A percentile compares a stretch with the other conserved stretches of the same genome.
Conservation (phyloP, 1,284 basidiomycete genomes). For the Earliella scabrosa region DNA sequence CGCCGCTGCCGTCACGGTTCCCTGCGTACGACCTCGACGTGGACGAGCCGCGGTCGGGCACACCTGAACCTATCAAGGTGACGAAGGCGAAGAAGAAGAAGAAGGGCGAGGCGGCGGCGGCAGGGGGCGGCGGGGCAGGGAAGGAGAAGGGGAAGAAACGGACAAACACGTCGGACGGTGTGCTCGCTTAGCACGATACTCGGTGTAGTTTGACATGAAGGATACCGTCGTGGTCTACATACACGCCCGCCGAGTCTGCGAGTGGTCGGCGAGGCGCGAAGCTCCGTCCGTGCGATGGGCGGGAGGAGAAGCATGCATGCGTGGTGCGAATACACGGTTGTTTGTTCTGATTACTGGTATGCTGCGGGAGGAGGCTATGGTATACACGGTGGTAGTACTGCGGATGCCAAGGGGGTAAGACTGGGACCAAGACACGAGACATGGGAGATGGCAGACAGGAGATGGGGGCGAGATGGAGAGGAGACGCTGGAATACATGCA, state of each 20-base stretch:
- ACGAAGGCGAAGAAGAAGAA: slow-evolving; percentile 72
- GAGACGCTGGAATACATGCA: slow-evolving; percentile 27
- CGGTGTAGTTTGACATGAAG: no score
- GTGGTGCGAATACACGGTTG: background rate
- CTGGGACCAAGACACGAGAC: slow-evolving; percentile 10
- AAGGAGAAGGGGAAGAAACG: slow-evolving; percentile 78
- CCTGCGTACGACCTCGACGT: slow-evolving; percentile 59
- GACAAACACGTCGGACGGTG: slow-evolving; percentile 36
- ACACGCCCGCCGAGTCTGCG: no score
- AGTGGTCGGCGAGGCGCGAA: no score
- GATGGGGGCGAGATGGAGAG: slow-evolving; percentile 9
- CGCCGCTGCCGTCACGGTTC: slow-evolving; percentile 50
- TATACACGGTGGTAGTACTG: slow-evolving; percentile 31
- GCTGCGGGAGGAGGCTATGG: slow-evolving; percentile 28
- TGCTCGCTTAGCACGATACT: no score
- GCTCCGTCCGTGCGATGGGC: no score
- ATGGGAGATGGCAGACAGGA: background rate
- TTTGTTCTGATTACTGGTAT: slow-evolving; percentile 29
- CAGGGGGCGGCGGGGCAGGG: no score
- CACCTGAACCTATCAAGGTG: slow-evolving; percentile 77
- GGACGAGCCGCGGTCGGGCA: slow-evolving; percentile 48
- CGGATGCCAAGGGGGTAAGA: slow-evolving; percentile 23
- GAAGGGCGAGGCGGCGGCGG: slow-evolving; percentile 42
- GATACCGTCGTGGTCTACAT: no score
- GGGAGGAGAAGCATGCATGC: no score